A percentile compares a stretch with the other conserved stretches of the same genome.
phyloP scores from a whole-genome alignment of 108 stramenopile species.

The Pseudonitzschia multistriata region DNA sequence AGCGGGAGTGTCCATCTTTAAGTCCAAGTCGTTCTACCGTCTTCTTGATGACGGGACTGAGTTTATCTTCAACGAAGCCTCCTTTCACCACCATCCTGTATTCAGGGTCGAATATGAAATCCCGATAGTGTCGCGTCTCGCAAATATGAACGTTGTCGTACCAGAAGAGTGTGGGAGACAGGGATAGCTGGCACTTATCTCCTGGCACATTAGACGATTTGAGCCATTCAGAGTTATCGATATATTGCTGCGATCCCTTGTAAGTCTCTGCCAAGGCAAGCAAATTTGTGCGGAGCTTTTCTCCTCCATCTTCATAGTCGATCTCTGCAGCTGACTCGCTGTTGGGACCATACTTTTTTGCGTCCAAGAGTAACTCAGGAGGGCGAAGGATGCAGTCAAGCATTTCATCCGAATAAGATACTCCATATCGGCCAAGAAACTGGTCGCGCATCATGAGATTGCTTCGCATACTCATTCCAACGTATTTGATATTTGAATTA shows the following conservation, averaged over 20 bases:
- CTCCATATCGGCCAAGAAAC: constrained; percentile 71
- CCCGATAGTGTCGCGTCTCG: constrained; percentile 74
- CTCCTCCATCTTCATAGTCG: constrained; percentile 21
- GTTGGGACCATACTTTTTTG: constrained; percentile 54
- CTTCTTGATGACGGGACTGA: constrained; percentile 61
- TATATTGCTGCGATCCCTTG: constrained; percentile 43
- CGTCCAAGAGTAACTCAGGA: constrained; percentile 52
- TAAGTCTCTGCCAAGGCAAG: constrained; percentile 48
- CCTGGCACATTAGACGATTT: constrained; percentile 28
- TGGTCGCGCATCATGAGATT: constrained; percentile 75
- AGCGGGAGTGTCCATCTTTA: constrained; percentile 59
- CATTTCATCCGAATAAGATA: constrained; percentile 49
- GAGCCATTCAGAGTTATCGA: constrained; percentile 49
- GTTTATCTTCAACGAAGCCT: constrained; percentile 86
- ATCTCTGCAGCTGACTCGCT: constrained; percentile 44
- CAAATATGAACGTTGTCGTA: constrained; percentile 86
- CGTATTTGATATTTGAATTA: constrained; percentile 62
- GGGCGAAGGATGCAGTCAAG: constrained; percentile 53
- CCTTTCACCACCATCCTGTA: constrained; percentile 79
- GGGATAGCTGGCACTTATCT: constrained; percentile 53
- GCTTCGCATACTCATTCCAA: constrained; percentile 74
- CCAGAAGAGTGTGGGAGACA: constrained; percentile 87
- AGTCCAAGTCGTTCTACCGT: constrained; percentile 71
- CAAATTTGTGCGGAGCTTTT: constrained; percentile 44
- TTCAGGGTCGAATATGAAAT: constrained; percentile 74